Evolutionary conservation across 495 filamentous ascomycete genomes (phyloP).

Genomic region (Saxispiralis lemnorum): DNA sequence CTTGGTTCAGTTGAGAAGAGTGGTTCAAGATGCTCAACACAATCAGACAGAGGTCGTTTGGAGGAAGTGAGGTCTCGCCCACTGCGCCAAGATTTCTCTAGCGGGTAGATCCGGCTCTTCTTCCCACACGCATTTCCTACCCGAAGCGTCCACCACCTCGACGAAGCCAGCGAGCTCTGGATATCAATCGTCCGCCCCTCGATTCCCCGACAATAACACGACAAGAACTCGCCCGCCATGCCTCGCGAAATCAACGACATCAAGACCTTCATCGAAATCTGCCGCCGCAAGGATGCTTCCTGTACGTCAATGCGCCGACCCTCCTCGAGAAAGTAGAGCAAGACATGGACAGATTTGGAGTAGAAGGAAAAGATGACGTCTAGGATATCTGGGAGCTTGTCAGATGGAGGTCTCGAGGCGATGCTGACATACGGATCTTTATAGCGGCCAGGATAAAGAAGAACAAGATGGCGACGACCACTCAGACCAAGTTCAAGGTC

Average conservation of each 20-base stretch:
- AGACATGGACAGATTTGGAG: not conserved
- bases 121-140: constrained; percentile 5
- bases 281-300: constrained; percentile 92
- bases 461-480: constrained; percentile 40
- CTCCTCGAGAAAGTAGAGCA: not conserved
- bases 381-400: not conserved
- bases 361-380: no score
- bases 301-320: constrained; percentile 34
- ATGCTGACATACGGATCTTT: constrained; percentile 3
- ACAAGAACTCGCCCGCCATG: constrained; percentile 43
- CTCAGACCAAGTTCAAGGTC: constrained; percentile 99
- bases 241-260: constrained; percentile 96
- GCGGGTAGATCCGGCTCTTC: not conserved
- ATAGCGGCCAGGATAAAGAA: constrained; percentile 94
- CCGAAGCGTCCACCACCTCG: not conserved
- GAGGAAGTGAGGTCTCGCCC: no score
- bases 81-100: constrained; percentile 6
- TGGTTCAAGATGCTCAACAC: not conserved
- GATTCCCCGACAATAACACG: not conserved
- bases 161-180: not conserved
- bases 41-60: not conserved
- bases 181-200: not conserved
- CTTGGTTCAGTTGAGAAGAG: not conserved
- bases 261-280: constrained; percentile 99
- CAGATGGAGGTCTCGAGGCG: not conserved